A percentile compares a stretch with the other conserved stretches of the same genome.
phyloP scores from a whole-genome alignment of 2,329 filamentous ascomycete species.

The Tolypocladium nubicola region DNA sequence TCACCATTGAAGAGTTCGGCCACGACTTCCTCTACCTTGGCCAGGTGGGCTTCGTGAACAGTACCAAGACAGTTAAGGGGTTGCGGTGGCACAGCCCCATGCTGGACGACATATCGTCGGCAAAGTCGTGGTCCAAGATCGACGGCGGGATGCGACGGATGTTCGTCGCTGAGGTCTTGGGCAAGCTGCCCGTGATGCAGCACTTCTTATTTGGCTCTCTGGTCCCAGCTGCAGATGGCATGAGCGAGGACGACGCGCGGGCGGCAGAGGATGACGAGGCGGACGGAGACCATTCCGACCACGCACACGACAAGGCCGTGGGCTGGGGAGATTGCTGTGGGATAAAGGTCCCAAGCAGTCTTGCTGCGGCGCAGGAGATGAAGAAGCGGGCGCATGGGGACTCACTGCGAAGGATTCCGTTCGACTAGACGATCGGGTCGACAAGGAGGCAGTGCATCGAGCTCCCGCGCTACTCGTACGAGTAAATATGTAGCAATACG shows the following conservation, averaged over 20 bases:
- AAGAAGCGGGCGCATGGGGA: conserved; percentile 58
- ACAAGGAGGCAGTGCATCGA: background rate
- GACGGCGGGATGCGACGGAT: conserved; percentile 93
- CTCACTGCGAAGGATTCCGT: conserved; percentile 63
- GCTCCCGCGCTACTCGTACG: background rate
- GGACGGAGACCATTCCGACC: conserved; percentile 44
- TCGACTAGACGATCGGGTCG: conserved; percentile 44
- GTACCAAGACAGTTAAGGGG: conserved; percentile 90
- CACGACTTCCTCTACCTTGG: conserved; percentile 82
- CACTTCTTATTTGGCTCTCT: conserved; percentile 91
- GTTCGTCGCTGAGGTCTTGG: conserved; percentile 87
- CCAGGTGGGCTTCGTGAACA: conserved; percentile 89
- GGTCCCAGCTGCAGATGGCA: conserved; percentile 68
- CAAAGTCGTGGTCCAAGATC: conserved; percentile 84
- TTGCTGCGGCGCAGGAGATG: conserved; percentile 84
- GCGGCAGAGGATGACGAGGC: conserved; percentile 36
- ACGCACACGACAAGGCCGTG: conserved; percentile 46
- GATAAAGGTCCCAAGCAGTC: conserved; percentile 90
- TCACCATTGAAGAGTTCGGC: conserved; percentile 78
- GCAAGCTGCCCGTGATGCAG: conserved; percentile 95
- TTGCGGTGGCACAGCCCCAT: conserved; percentile 95
- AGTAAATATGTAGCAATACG: background rate
- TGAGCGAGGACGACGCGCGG: conserved; percentile 58
- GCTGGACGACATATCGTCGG: conserved; percentile 92
- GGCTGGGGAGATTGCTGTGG: conserved; percentile 96